Evolutionary conservation across 305 asterid species (phyloP).

Genomic region (Rubia occidens): DNA sequence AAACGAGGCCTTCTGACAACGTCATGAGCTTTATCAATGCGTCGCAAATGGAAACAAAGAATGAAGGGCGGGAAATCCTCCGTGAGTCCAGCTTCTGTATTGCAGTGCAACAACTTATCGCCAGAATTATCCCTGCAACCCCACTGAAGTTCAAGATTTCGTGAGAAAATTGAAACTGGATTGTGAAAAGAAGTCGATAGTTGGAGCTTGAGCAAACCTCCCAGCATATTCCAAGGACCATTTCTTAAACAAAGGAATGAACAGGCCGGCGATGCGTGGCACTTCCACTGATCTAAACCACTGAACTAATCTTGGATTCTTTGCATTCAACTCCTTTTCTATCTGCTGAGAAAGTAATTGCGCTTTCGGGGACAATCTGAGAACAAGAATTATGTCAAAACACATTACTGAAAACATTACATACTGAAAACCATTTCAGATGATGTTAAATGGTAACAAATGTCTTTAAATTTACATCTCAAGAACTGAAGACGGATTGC

Average conservation of each 20-base stretch:
- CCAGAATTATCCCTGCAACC: conserved; percentile 73
- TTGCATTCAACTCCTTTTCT: conserved; percentile 42
- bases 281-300: conserved; percentile 63
- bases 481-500: conserved; percentile 44
- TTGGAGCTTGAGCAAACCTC: conserved; percentile 33
- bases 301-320: conserved; percentile 40
- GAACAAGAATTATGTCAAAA: not conserved
- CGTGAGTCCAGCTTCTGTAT: conserved; percentile 39
- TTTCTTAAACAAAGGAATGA: conserved; percentile 65
- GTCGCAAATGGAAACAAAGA: conserved; percentile 33
- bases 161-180: not conserved
- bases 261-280: conserved; percentile 44
- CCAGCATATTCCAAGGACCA: conserved; percentile 81
- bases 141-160: conserved; percentile 36
- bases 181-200: not conserved
- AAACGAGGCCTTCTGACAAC: conserved; percentile 39
- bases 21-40: conserved; percentile 51
- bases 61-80: conserved; percentile 35
- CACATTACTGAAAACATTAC: not conserved
- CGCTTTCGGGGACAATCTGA: conserved; percentile 50
- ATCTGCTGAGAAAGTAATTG: conserved; percentile 36
- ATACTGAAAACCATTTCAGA: not conserved
- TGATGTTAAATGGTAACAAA: not conserved
- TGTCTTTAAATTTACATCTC: conserved; percentile 43
- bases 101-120: conserved; percentile 61